Percentiles rank a stretch among this genome's conserved stretches.
These are phyloP conservation scores for Solanum virginianum DNA, from an alignment of 257 asterid genomes.

Conservation along the genomic window DNA sequence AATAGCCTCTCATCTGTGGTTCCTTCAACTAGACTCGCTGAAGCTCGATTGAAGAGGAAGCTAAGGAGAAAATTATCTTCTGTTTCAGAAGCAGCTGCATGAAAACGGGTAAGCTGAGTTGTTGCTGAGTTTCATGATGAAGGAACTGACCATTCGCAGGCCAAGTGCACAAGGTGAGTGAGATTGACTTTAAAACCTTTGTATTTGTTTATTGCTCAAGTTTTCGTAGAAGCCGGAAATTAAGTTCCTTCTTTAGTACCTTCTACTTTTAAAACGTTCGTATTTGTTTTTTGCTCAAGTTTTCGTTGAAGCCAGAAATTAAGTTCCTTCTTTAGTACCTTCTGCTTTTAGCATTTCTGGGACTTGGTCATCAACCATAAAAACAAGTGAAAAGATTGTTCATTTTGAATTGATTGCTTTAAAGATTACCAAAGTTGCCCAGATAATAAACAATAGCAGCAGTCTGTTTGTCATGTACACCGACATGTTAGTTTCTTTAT, in stretches of 20 bases:
- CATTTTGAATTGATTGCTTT: background rate
- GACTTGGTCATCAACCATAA: background rate
- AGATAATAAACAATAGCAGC: background rate
- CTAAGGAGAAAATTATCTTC: background rate
- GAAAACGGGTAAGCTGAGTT: background rate
- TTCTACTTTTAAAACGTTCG: background rate
- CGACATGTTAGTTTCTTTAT: background rate
- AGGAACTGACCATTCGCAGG: background rate
- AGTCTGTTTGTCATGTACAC: background rate
- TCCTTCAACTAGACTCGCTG: background rate
- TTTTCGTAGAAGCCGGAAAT: background rate
- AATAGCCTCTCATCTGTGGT: background rate
- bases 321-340: background rate
- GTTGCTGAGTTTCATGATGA: background rate
- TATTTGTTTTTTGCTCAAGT: background rate
- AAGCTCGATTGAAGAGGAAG: background rate
- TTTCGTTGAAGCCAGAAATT: background rate
- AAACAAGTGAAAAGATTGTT: background rate
- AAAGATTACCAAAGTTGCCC: background rate
- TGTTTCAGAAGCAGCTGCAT: background rate
- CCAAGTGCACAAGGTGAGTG: background rate
- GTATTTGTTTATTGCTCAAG: background rate
- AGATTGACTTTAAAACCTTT: background rate
- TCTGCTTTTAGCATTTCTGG: background rate
- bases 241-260: background rate